Evolutionary conservation across 2,329 filamentous ascomycete species (phyloP), one percentile per base, ranked within the genome.

Genomic region (Myriosclerotinia duriaeana): DNA sequence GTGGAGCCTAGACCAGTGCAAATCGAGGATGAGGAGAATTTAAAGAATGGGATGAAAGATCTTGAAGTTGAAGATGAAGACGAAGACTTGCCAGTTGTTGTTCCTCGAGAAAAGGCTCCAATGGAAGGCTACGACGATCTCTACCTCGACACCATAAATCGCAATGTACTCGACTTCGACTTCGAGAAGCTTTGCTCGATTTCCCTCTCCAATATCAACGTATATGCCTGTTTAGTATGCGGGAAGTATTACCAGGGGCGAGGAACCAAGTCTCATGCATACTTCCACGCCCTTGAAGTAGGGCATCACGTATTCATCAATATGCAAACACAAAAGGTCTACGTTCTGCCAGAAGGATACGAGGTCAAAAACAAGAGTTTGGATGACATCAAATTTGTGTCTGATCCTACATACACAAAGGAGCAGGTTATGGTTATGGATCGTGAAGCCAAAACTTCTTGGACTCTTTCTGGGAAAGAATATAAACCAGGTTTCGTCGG

Each of bases 161-260:
- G 95, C 74, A 87, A 89, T 75, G 89, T 97, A 56, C 88, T 98
- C 66, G 95, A 99, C 79, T 98, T 98, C 77, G 95, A 99, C 79
- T 99, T 99, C 77, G 95, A 99, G 78, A 99, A 99, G 82, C 87
- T 97, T 15, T 99, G 95, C 80, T 98, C 94, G 34, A 85, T 99
- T 71, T 96, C 92, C 44, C 85, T 99, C 9, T 97, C 93, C 59
- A 98, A 98, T 77, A 97, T 98, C 80, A 99, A 99, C 77, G 93
- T 99, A 54, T 99, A 99, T 78, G 95, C 95, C 12, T 99, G 95
- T 75, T 85, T 99, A 14, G 91, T 98, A 1, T 99, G 95, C 78
- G 95, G 95, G n/a, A 94, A 92, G 78, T 99, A 99, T 81, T 99
- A 90, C 78, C 93, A 97, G 78, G 95, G 95, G 64, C 87, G 95